A percentile compares a stretch with the other conserved stretches of the same genome.
phyloP scores from a whole-genome alignment of 31 red algal genomes.

The Asparagopsis taxiformis region DNA sequence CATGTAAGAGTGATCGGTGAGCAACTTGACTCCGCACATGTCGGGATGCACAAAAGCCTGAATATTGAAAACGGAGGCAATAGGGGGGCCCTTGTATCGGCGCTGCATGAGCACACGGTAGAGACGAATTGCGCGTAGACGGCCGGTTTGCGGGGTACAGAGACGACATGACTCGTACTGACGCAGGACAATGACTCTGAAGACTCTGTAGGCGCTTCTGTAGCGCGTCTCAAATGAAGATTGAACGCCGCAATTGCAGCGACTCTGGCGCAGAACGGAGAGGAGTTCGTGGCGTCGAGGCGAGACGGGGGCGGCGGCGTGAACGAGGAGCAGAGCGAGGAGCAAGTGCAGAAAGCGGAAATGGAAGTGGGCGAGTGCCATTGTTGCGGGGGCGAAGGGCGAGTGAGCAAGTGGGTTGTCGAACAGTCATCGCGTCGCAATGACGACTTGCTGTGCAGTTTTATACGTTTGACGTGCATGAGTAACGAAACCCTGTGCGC shows the following conservation, averaged over 20 bases:
- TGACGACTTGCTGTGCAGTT: no score
- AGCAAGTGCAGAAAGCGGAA: no score
- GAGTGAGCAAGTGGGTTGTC: no score
- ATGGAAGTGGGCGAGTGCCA: no score
- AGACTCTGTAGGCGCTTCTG: background rate
- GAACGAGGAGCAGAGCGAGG: no score
- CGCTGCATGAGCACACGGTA: background rate
- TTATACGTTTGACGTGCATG: no score
- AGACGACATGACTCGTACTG: background rate
- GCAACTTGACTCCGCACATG: background rate
- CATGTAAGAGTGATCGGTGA: background rate
- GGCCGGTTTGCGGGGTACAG: background rate
- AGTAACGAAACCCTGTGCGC: no score
- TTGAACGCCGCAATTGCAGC: background rate
- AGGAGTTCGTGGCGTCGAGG: background rate
- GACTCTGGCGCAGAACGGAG: background rate
- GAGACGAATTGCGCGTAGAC: background rate
- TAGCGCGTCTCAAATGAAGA: background rate
- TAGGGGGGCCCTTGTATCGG: background rate
- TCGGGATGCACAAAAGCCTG: background rate
- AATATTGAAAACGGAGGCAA: background rate
- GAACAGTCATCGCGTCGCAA: no score
- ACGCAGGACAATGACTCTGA: background rate
- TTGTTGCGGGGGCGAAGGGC: no score
- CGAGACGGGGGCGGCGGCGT: no score